These are phyloP conservation scores for Pyricularia pennisetigena DNA, from an alignment of 2,329 filamentous ascomycete species.

Conservation along the genomic window DNA sequence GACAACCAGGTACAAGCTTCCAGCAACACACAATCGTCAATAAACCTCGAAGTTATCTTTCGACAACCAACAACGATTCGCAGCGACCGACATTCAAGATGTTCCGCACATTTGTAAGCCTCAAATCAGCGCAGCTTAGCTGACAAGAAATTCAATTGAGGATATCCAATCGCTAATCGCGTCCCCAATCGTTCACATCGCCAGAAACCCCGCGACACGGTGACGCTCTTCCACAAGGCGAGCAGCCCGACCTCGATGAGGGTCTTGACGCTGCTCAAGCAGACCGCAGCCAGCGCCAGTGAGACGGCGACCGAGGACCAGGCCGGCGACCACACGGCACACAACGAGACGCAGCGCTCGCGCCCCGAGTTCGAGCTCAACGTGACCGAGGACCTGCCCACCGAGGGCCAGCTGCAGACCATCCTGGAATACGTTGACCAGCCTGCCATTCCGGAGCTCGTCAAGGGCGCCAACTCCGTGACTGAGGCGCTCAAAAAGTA, in stretches of 20 bases:
- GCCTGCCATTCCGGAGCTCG: constrained; percentile 46
- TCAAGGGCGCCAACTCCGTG: constrained; percentile 64
- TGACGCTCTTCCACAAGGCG: constrained; percentile 93
- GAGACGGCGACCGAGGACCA: constrained; percentile 65
- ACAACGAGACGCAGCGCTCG: constrained; percentile 39
- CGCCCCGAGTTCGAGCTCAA: constrained; percentile 71
- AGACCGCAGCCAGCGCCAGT: constrained; percentile 60
- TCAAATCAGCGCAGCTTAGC: not conserved
- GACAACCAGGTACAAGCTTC: not conserved
- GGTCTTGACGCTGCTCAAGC: constrained; percentile 69
- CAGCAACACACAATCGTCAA: not conserved
- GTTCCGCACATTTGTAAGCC: constrained; percentile 35
- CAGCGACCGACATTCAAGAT: constrained; percentile 20
- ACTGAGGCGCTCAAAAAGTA: constrained; percentile 74
- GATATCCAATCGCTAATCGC: constrained; percentile 1
- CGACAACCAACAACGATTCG: not conserved
- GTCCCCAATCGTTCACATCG: constrained; percentile 20
- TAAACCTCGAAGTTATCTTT: not conserved
- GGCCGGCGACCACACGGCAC: constrained; percentile 53
- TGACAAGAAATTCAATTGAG: not conserved
- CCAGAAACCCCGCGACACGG: constrained; percentile 77
- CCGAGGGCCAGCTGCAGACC: constrained; percentile 30
- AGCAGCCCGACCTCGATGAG: constrained; percentile 61
- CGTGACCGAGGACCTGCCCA: constrained; percentile 45
- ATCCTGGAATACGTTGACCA: constrained; percentile 45